Evolutionary conservation across 805 yeast species (phyloP), one percentile per base, ranked within the genome.

Genomic region (Candida quercuum): DNA sequence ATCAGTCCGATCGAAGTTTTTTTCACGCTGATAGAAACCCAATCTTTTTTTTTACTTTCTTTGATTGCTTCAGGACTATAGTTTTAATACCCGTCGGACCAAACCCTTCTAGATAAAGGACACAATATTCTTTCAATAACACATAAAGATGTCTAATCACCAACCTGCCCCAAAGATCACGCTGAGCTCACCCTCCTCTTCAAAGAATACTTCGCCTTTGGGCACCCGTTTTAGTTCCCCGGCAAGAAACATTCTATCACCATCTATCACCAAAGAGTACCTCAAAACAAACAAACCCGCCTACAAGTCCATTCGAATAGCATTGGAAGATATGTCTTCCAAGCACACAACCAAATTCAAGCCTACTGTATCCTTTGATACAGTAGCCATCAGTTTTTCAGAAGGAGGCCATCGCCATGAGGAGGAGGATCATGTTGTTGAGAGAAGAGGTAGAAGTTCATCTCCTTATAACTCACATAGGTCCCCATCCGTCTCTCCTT

Each of bases 361-460:
- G 17, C 39, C 32, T 10, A 12, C 29, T 12, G 45, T 43, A 12
- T 38, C 43, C 3, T 41, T 44, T 31, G 45, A 44, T 32, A 36
- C 46, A 5, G 22, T 34, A 17, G 22, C 32, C 11, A 10, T 35
- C 7, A 16, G 33, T 11, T 35, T 35, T 20, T 35, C 37, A 7
- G 24, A 29, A 9, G 37, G 32, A 28, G 39, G 33, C 9, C 19
- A 33, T 21, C 7, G 24, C 24, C 15, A 28, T 12, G 36, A 31
- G 16, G 38, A 23, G 13, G 40, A 37, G 6, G 36, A 28, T 11
- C 32, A 9, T 15, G 18, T 4, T 27, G 37, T 30, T 14, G 40
- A 36, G 20, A 22, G 30, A 9, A 19, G 27, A 15, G 33, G 29
- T 6, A 26, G 28, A 15, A 12, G 27, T 28, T 15, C 35, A 15